Evolutionary conservation across 148 eudicot species (phyloP).

Genomic region (Rhododendron kiyosumense): DNA sequence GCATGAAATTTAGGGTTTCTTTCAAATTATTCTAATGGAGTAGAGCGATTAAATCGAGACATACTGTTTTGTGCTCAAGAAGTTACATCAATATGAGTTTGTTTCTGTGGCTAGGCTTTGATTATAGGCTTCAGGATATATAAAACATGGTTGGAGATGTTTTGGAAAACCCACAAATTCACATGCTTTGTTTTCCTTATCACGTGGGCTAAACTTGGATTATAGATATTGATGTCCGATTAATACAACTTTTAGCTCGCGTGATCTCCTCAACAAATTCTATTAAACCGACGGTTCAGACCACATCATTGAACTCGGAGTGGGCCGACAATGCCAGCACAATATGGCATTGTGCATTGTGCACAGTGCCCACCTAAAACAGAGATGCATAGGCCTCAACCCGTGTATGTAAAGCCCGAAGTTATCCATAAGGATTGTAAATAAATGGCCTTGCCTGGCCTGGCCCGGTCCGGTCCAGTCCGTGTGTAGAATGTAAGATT

Average conservation of each 20-base stretch:
- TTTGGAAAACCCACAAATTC: background rate
- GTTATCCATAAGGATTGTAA: background rate
- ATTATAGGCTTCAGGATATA: background rate
- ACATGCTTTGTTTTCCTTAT: background rate
- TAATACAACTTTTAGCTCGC: background rate
- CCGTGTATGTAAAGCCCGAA: background rate
- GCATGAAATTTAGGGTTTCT: conserved; percentile 12
- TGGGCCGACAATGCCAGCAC: background rate
- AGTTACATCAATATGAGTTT: background rate
- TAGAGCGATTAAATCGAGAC: background rate
- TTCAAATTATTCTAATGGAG: background rate
- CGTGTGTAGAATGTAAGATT: background rate
- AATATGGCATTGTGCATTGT: background rate
- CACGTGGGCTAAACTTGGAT: background rate
- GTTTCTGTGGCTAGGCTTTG: background rate
- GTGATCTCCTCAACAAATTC: background rate
- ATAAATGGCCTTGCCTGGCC: background rate
- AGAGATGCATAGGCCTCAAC: background rate
- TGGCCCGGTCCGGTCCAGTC: background rate
- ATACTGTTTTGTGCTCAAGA: background rate
- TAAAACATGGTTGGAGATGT: background rate
- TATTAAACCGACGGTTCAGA: background rate
- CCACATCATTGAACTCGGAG: background rate
- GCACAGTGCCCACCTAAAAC: background rate
- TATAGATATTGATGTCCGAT: background rate